phyloP scores from a whole-genome alignment of 2,329 filamentous ascomycete genomes.

The Sarocladium strictum region DNA sequence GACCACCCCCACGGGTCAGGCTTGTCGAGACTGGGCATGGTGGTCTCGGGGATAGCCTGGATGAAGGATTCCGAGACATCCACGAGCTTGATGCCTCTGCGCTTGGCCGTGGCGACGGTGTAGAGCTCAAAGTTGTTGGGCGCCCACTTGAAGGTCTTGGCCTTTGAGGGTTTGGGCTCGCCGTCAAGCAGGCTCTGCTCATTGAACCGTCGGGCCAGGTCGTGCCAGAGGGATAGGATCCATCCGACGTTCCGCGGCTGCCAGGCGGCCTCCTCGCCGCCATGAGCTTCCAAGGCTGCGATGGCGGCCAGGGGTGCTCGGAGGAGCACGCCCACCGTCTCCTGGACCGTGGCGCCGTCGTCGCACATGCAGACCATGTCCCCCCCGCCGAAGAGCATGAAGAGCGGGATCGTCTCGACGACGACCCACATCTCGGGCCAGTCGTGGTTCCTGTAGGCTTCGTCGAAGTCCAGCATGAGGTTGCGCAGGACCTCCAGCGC shows the following conservation, averaged over 20 bases:
- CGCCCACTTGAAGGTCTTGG: conserved; percentile 16
- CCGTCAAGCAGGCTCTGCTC: conserved; percentile 15
- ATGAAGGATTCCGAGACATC: background rate
- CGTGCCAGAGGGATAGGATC: conserved; percentile 31
- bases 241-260: conserved; percentile 25
- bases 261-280: conserved; percentile 20
- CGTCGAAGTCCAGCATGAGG: conserved; percentile 31
- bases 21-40: background rate
- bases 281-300: conserved; percentile 13
- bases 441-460: conserved; percentile 20
- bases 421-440: conserved; percentile 34
- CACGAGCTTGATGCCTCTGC: conserved; percentile 24
- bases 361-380: conserved; percentile 14
- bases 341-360: conserved; percentile 19
- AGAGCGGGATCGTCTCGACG: conserved; percentile 30
- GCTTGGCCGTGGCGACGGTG: conserved; percentile 27
- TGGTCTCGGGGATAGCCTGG: conserved; percentile 8
- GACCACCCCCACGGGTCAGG: conserved; percentile 6
- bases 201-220: conserved; percentile 14
- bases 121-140: conserved; percentile 22
- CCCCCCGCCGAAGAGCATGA: conserved; percentile 17
- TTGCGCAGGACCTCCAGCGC: conserved; percentile 29
- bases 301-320: conserved; percentile 34
- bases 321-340: conserved; percentile 11
- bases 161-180: conserved; percentile 13